phyloP scores from a whole-genome alignment of 2,329 filamentous ascomycete species.

The Diaporthe amygdali region DNA sequence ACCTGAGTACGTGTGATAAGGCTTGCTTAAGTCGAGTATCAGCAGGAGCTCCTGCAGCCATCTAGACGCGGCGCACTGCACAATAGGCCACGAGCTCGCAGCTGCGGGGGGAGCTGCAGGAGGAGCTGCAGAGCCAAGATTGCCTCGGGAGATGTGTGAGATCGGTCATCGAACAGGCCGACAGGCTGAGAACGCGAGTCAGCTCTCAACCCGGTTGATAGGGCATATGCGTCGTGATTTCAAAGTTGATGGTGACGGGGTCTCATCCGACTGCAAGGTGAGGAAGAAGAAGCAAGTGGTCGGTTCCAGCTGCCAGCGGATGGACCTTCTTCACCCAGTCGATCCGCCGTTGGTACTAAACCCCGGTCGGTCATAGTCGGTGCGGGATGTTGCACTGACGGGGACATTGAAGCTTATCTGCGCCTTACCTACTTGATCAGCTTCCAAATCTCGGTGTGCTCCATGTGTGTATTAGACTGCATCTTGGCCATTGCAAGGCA shows the following conservation, averaged over 20 bases:
- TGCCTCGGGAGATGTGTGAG: slow-evolving; percentile 13
- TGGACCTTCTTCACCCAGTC: background rate
- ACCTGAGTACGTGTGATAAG: slow-evolving; percentile 15
- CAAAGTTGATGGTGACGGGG: slow-evolving; percentile 5
- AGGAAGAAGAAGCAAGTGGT: slow-evolving; percentile 1
- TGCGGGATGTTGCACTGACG: slow-evolving; percentile 8
- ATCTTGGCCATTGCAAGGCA: background rate
- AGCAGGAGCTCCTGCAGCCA: slow-evolving; percentile 10
- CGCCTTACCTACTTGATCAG: slow-evolving; percentile 11
- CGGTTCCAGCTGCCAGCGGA: slow-evolving; percentile 4
- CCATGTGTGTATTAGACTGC: background rate
- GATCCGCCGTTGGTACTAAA: background rate
- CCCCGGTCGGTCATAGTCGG: background rate
- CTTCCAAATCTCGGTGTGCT: background rate
- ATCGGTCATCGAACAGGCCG: slow-evolving; percentile 6
- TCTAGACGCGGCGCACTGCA: background rate
- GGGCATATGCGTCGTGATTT: background rate
- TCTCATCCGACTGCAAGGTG: background rate
- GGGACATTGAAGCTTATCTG: slow-evolving; percentile 9
- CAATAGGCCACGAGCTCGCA: background rate
- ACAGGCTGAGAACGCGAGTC: slow-evolving; percentile 11
- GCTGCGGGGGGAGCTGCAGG: slow-evolving; percentile 21
- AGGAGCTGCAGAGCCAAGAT: slow-evolving; percentile 18
- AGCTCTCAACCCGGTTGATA: slow-evolving; percentile 3
- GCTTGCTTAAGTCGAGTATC: slow-evolving; percentile 21